Evolutionary conservation across 805 yeast species (phyloP), one percentile per base, ranked within the genome.

Genomic region (Metschnikowia orientalis): DNA sequence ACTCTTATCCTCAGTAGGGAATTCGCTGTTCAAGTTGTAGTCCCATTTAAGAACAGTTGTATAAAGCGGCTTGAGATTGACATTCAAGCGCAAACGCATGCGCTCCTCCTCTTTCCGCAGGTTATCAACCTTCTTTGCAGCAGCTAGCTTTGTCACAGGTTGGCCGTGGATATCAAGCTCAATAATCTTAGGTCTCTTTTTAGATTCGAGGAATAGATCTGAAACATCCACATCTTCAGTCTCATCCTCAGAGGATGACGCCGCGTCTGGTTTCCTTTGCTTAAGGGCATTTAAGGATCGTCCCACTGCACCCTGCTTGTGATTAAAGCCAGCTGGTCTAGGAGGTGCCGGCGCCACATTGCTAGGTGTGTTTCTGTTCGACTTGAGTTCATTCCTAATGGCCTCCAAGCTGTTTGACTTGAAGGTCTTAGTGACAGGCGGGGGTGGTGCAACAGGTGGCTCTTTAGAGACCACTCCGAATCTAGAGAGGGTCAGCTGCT

Each of bases 71-170:
- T 74, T 78, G 53, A 87, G 58, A 48, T 81, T 85, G 8, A 88
- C 88, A 49, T 81, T 79, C 34, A 90, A 63, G 44, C 97, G 71
- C 43, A 73, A 64, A 44, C 94, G 73, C 89, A 87, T 85, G 34
- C 79, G 63, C 39, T 81, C 81, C 52, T 82, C 89, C 23, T 80
- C 90, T 21, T 65, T 64, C 10, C 71, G 59, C 8, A 58, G 57
- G 12, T 47, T 44, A 35, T 61, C 60, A 18, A 65, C 50, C 31
- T 58, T 65, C 22, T 54, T 59, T 5, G 55, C 43, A 4, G 42
- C 37, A 8, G 50, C 44, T 4, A 40, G 23, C 24, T 45, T 59
- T 5, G 42, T 29, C 5, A 63, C 34, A 3, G 67, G 68, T 22
- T 52, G 58, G 0, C 77, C 77, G 34, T 66, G 49, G 6, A 69